phyloP scores from a whole-genome alignment of 1,284 basidiomycete species.

The Ganoderma leucocontextum region DNA sequence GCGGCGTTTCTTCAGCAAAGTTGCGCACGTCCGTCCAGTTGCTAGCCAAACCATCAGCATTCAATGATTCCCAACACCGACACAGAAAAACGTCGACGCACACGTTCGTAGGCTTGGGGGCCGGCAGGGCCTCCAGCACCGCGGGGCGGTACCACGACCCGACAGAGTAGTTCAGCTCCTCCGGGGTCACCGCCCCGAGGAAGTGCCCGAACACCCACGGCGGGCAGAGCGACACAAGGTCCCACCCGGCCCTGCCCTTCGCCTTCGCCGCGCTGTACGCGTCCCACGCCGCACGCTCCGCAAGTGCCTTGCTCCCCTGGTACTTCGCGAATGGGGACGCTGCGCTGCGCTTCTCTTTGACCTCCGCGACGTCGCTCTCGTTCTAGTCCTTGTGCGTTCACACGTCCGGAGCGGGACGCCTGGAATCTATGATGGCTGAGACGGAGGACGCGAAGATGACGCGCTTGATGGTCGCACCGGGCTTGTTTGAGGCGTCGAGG shows the following conservation, averaged over 20 bases:
- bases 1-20: slow-evolving; percentile 63
- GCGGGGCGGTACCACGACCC: slow-evolving; percentile 42
- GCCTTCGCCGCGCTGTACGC: background rate
- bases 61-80: background rate
- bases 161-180: slow-evolving; percentile 61
- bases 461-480: slow-evolving; percentile 24
- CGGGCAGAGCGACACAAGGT: slow-evolving; percentile 13
- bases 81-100: background rate
- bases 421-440: slow-evolving; percentile 16
- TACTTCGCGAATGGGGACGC: slow-evolving; percentile 27
- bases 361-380: slow-evolving; percentile 23
- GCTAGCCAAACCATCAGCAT: slow-evolving; percentile 31
- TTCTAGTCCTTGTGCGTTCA: slow-evolving; percentile 36
- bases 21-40: slow-evolving; percentile 62
- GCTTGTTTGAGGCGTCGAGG: slow-evolving; percentile 41
- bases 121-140: slow-evolving; percentile 33
- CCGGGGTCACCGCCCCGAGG: slow-evolving; percentile 44
- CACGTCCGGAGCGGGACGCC: background rate
- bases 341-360: slow-evolving; percentile 23
- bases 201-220: slow-evolving; percentile 16
- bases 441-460: slow-evolving; percentile 28
- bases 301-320: slow-evolving; percentile 23
- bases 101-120: background rate
- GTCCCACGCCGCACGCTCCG: slow-evolving; percentile 31
- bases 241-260: slow-evolving; percentile 9